Conservation (phyloP, 768 basidiomycete species). For the Panus rudis region DNA sequence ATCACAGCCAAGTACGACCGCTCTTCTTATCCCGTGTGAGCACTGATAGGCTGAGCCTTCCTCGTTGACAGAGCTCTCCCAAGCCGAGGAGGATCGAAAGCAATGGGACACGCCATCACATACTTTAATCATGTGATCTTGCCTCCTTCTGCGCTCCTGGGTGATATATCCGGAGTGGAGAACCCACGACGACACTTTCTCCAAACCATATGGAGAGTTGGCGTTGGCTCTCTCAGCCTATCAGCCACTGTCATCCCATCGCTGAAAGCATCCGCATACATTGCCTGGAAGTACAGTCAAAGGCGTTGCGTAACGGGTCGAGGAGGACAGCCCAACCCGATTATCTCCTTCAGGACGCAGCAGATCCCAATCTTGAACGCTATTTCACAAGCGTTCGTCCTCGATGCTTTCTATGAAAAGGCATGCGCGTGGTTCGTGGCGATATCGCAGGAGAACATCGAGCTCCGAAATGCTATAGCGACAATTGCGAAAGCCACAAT, state of each 20-base stretch:
- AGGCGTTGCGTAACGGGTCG: slow-evolving; percentile 45
- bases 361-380: slow-evolving; percentile 53
- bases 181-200: slow-evolving; percentile 12
- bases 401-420: slow-evolving; percentile 39
- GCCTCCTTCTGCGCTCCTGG: slow-evolving; percentile 21
- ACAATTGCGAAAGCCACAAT: slow-evolving; percentile 51
- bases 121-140: slow-evolving; percentile 25
- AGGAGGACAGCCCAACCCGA: slow-evolving; percentile 35
- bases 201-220: slow-evolving; percentile 16
- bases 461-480: slow-evolving; percentile 43
- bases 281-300: slow-evolving; percentile 51
- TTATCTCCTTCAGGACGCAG: slow-evolving; percentile 59
- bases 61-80: slow-evolving; percentile 4
- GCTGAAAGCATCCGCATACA: slow-evolving; percentile 46
- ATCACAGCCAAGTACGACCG: slow-evolving; percentile 15
- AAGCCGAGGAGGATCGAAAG: slow-evolving; percentile 9
- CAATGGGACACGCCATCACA: slow-evolving; percentile 29
- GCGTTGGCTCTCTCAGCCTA: slow-evolving; percentile 18
- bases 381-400: slow-evolving; percentile 43
- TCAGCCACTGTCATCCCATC: slow-evolving; percentile 31
- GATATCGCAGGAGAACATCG: too few species aligned
- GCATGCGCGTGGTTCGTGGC: slow-evolving; percentile 16
- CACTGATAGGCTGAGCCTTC: not conserved
- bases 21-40: not conserved
- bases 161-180: slow-evolving; percentile 7